Evolutionary conservation across 352 stramenopile genomes (phyloP).

Genomic region (Pythium oligandrum): DNA sequence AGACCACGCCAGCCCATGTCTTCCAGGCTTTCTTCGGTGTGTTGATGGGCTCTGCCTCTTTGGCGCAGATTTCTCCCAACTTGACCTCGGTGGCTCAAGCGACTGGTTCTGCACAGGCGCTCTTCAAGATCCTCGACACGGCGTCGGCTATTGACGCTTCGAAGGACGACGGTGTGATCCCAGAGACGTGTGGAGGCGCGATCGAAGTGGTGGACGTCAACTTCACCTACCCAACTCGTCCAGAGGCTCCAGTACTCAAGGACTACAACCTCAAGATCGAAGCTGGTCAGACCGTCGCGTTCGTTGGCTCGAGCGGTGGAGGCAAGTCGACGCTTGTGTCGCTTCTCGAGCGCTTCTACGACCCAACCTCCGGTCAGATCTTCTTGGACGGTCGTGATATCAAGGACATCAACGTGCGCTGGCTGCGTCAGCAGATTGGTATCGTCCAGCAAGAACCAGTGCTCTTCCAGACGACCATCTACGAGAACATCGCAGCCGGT

Average conservation of each 20-base stretch:
- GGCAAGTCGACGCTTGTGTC: conserved; percentile 85
- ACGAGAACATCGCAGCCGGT: conserved; percentile 80
- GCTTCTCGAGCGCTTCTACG: conserved; percentile 83
- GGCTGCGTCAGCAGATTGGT: conserved; percentile 33
- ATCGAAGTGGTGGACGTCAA: conserved; percentile 55
- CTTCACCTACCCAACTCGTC: conserved; percentile 80
- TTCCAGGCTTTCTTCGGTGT: conserved; percentile 48
- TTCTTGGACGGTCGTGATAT: conserved; percentile 64
- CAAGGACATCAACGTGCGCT: conserved; percentile 41
- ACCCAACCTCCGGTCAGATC: conserved; percentile 50
- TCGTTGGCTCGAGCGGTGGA: conserved; percentile 81
- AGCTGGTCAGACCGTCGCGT: no score
- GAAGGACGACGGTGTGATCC: no score
- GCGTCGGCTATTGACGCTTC: conserved; percentile 45
- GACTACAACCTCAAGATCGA: conserved; percentile 71
- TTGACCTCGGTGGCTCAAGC: conserved; percentile 34
- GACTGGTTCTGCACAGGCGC: conserved; percentile 20
- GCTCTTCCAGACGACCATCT: conserved; percentile 67
- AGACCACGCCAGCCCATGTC: conserved; percentile 27
- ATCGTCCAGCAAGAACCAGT: conserved; percentile 63
- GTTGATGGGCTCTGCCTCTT: conserved; percentile 27
- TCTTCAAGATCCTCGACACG: conserved; percentile 50
- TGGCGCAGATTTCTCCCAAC: conserved; percentile 45
- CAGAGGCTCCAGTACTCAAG: conserved; percentile 57
- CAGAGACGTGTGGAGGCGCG: conserved; percentile 28